phyloP scores from a whole-genome alignment of 2,329 filamentous ascomycete genomes.

The Trichoderma koningiopsis region DNA sequence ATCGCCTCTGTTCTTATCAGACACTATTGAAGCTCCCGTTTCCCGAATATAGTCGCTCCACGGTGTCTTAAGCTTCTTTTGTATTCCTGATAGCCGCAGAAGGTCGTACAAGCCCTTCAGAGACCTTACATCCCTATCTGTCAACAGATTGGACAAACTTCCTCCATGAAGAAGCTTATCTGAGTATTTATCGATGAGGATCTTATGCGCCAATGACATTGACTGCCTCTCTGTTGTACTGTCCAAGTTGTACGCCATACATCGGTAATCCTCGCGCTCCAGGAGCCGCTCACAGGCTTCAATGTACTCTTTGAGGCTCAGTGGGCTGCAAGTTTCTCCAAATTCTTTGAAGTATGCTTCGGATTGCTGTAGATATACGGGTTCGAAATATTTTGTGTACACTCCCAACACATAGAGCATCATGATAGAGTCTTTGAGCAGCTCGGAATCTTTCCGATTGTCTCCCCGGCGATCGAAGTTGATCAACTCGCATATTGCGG shows the following conservation, averaged over 20 bases:
- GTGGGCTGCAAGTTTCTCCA: slow-evolving; percentile 64
- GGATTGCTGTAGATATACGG: slow-evolving; percentile 68
- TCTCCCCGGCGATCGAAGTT: slow-evolving; percentile 66
- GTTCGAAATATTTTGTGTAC: slow-evolving; percentile 80
- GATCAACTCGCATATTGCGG: slow-evolving; percentile 73
- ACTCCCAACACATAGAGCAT: slow-evolving; percentile 85
- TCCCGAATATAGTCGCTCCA: slow-evolving; percentile 80
- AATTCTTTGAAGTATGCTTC: slow-evolving; percentile 69
- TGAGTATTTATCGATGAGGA: slow-evolving; percentile 70
- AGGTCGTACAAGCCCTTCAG: slow-evolving; percentile 78
- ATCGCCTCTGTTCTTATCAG: slow-evolving; percentile 74
- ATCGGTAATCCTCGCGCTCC: slow-evolving; percentile 70
- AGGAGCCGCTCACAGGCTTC: slow-evolving; percentile 69
- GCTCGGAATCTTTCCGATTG: slow-evolving; percentile 57
- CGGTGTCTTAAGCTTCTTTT: slow-evolving; percentile 67
- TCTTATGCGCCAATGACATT: slow-evolving; percentile 70
- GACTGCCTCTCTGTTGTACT: slow-evolving; percentile 78
- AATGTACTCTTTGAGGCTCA: slow-evolving; percentile 75
- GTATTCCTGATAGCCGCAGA: slow-evolving; percentile 70
- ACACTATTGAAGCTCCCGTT: slow-evolving; percentile 75
- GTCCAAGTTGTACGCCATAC: slow-evolving; percentile 80
- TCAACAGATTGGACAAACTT: slow-evolving; percentile 72
- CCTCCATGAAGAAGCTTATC: slow-evolving; percentile 65
- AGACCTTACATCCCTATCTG: slow-evolving; percentile 67
- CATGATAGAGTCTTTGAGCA: slow-evolving; percentile 75